phyloP scores from a whole-genome alignment of 2,329 filamentous ascomycete species.

The Monilinia fructicola region DNA sequence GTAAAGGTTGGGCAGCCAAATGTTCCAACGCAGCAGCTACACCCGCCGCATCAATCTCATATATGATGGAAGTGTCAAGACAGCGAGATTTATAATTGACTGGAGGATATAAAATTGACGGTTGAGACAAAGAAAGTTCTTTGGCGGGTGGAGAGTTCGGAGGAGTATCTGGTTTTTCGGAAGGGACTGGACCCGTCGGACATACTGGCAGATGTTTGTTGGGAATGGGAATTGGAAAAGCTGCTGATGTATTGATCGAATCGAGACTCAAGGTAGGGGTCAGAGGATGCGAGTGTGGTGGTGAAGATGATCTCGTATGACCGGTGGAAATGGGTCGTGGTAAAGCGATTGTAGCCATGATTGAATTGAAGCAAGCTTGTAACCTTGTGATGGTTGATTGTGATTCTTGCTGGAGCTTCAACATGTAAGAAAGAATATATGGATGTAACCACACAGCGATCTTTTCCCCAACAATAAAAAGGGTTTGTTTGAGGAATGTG shows the following conservation, averaged over 20 bases:
- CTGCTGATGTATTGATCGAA: constrained; percentile 51
- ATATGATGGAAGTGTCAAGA: constrained; percentile 60
- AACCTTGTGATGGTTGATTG: constrained; percentile 3
- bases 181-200: constrained; percentile 69
- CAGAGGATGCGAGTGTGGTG: constrained; percentile 51
- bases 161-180: constrained; percentile 58
- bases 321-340: constrained; percentile 36
- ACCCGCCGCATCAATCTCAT: constrained; percentile 67
- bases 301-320: constrained; percentile 45
- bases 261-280: constrained; percentile 55
- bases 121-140: constrained; percentile 54
- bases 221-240: constrained; percentile 64
- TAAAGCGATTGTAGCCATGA: constrained; percentile 41
- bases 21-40: constrained; percentile 75
- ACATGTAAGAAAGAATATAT: constrained; percentile 13
- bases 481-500: constrained; percentile 1
- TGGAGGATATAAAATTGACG: constrained; percentile 75
- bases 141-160: constrained; percentile 64
- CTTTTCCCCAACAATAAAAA: neutral
- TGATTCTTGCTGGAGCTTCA: constrained; percentile 10
- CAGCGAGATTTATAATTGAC: constrained; percentile 56
- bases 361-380: constrained; percentile 22
- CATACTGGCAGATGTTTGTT: constrained; percentile 92
- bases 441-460: neutral
- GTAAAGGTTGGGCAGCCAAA: constrained; percentile 74